These are phyloP conservation scores for Boletus eberwhitei DNA, from an alignment of 768 basidiomycete genomes.

Conservation along the genomic window DNA sequence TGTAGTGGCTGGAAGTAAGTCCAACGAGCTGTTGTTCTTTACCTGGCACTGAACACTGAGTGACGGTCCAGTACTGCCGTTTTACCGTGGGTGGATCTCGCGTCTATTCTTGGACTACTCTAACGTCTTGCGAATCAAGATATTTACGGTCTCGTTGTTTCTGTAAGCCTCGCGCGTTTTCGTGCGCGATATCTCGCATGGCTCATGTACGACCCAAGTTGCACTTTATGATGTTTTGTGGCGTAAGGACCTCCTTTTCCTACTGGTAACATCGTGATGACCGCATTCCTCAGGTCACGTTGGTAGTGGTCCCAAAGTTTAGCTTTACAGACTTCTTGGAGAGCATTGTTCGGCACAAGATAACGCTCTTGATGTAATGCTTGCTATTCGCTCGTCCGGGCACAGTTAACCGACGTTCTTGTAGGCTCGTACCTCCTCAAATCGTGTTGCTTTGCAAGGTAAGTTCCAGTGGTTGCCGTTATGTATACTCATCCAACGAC, in stretches of 20 bases:
- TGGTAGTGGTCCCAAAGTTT: conserved; percentile 63
- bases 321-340: conserved; percentile 58
- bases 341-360: conserved; percentile 55
- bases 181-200: background rate
- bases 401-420: background rate
- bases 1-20: conserved; percentile 52
- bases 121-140: conserved; percentile 36
- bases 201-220: conserved; percentile 34
- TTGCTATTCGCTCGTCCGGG: background rate
- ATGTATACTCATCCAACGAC: background rate
- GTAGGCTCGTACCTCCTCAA: conserved; percentile 63
- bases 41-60: conserved; percentile 15
- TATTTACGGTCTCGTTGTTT: conserved; percentile 58
- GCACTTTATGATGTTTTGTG: conserved; percentile 51
- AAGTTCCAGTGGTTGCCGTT: background rate
- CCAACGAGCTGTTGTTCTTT: background rate
- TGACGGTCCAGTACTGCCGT: conserved; percentile 46
- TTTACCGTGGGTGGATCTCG: conserved; percentile 47
- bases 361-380: conserved; percentile 53
- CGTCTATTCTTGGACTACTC: background rate
- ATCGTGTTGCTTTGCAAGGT: conserved; percentile 68
- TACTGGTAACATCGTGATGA: background rate
- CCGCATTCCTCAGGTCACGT: conserved; percentile 39
- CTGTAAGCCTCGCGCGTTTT: conserved; percentile 34
- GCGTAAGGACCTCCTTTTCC: conserved; percentile 34